These are phyloP conservation scores for Trypethelium eluteriae DNA, from an alignment of 495 filamentous ascomycete species.

Conservation along the genomic window DNA sequence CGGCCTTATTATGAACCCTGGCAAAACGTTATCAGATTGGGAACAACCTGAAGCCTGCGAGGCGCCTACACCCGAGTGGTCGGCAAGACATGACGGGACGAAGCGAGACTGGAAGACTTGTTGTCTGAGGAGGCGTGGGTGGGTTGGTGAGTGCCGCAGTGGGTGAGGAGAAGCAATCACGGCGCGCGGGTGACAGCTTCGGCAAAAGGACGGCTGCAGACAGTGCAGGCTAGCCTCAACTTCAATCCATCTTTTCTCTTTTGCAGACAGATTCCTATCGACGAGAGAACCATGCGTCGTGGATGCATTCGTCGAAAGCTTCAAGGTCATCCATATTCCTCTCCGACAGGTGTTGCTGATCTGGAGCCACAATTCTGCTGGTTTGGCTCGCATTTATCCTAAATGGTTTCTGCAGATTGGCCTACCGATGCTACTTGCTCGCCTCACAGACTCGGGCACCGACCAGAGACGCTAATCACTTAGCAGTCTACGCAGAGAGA, in stretches of 20 bases:
- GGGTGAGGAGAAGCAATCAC: neutral
- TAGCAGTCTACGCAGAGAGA: neutral
- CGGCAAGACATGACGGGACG: neutral
- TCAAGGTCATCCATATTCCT: no score
- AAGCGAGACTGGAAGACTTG: neutral
- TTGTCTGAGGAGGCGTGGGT: neutral
- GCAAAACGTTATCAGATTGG: neutral
- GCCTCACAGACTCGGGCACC: no score
- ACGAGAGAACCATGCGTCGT: no score
- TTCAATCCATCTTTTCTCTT: neutral
- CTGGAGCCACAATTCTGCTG: no score
- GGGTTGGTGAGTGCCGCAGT: neutral
- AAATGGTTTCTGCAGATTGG: no score
- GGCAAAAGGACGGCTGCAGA: neutral
- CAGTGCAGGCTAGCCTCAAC: neutral
- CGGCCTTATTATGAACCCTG: neutral
- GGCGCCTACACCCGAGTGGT: neutral
- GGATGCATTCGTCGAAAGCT: no score
- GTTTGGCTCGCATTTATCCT: no score
- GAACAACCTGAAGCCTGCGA: neutral
- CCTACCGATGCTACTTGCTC: no score
- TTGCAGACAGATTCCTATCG: neutral
- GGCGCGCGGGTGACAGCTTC: neutral
- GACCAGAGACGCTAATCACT: neutral
- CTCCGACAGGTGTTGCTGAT: no score